Evolutionary conservation across 129 eudicot species (phyloP).

Genomic region (Flaveria ramosissima): DNA sequence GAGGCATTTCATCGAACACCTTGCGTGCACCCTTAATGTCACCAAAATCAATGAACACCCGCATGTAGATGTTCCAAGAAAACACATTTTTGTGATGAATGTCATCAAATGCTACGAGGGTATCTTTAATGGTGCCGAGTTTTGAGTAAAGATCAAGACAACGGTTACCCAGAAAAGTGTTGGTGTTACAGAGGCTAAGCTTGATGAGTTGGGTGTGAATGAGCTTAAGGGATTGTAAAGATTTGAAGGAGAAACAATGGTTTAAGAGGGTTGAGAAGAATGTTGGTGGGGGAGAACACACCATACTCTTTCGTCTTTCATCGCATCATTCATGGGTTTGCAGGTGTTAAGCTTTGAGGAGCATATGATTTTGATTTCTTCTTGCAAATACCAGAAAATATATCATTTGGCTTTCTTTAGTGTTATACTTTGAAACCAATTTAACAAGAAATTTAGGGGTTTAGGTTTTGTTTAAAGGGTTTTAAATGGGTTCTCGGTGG

Average conservation of each 20-base stretch:
- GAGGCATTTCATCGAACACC: conserved; percentile 71
- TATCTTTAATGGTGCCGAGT: conserved; percentile 39
- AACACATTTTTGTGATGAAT: conserved; percentile 53
- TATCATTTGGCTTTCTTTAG: too few species aligned
- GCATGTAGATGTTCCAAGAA: conserved; percentile 81
- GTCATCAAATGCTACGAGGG: conserved; percentile 56
- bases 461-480: too few species aligned
- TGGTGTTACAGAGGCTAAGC: conserved; percentile 42
- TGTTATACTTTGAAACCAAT: too few species aligned
- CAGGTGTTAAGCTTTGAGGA: background rate
- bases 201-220: conserved; percentile 71
- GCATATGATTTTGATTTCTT: background rate
- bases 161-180: conserved; percentile 63
- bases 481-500: too few species aligned
- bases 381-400: background rate
- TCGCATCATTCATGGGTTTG: conserved; percentile 27
- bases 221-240: conserved; percentile 37
- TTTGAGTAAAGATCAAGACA: conserved; percentile 57
- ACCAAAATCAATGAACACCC: conserved; percentile 38
- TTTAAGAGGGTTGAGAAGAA: conserved; percentile 46
- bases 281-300: conserved; percentile 29
- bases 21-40: conserved; percentile 48
- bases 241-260: conserved; percentile 41
- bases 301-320: conserved; percentile 34
- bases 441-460: too few species aligned